Evolutionary conservation across 2,329 filamentous ascomycete genomes (phyloP).

Genomic region (Botrytis sinoallii): DNA sequence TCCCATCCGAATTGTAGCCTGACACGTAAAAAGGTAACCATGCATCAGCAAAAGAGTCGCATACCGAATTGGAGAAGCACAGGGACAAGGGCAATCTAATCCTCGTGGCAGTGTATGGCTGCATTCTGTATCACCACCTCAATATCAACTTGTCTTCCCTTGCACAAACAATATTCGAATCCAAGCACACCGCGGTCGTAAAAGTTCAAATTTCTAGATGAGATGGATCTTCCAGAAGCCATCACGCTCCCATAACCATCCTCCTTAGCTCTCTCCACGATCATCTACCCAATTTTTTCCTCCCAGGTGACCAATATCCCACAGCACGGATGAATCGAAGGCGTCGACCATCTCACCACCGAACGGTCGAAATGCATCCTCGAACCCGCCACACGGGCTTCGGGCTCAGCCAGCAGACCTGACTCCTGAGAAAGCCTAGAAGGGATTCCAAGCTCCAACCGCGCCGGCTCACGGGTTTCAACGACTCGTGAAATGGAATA

Average conservation of each 20-base stretch:
- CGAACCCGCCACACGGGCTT: background rate
- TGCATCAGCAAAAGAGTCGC: background rate
- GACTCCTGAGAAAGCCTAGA: background rate
- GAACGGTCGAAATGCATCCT: background rate
- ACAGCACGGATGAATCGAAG: background rate
- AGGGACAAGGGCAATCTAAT: background rate
- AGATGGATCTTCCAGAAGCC: background rate
- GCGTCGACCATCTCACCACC: background rate
- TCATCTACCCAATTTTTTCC: background rate
- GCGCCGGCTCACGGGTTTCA: background rate
- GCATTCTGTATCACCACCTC: background rate
- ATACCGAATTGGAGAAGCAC: background rate
- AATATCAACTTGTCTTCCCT: background rate
- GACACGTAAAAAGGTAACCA: constrained; percentile 19
- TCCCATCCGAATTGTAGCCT: constrained; percentile 19
- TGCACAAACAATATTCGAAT: background rate
- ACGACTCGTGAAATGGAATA: background rate
- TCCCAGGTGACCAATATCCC: background rate
- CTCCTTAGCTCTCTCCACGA: background rate
- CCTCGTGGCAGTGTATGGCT: constrained; percentile 11
- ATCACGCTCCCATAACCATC: background rate
- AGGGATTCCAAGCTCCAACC: background rate
- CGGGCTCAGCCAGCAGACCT: background rate
- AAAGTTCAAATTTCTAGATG: background rate
- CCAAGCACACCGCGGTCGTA: background rate